These are phyloP conservation scores for Trichomonas vaginalis DNA, from an alignment of 208 protist genomes.

Conservation along the genomic window DNA sequence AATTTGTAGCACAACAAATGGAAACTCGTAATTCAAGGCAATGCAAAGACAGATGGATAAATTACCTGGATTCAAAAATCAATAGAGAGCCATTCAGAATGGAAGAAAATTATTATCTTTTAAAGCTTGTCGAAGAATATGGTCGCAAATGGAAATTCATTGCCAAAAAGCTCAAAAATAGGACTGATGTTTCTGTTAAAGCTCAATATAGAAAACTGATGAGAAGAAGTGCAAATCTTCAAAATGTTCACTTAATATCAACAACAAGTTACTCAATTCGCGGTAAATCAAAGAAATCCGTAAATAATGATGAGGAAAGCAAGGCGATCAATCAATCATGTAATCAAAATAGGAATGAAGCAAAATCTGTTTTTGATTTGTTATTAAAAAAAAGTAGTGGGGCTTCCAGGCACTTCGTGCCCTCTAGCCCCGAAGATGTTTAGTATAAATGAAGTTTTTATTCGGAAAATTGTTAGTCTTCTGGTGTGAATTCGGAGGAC, in stretches of 20 bases:
- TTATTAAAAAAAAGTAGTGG: no score
- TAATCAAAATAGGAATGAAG: no score
- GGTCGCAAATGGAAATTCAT: not conserved
- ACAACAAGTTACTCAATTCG: not conserved
- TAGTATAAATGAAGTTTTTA: no score
- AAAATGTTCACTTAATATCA: not conserved
- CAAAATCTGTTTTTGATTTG: no score
- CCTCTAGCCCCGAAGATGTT: no score
- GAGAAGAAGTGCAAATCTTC: not conserved
- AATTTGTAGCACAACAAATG: not conserved
- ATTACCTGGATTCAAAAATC: not conserved
- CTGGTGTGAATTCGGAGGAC: no score
- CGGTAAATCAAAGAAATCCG: no score
- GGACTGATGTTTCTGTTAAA: not conserved
- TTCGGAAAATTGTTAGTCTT: no score
- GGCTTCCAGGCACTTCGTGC: no score
- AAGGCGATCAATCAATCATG: no score
- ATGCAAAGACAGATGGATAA: not conserved
- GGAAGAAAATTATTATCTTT: not conserved
- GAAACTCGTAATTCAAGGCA: not conserved
- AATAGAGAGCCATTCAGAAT: not conserved
- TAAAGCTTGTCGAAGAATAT: not conserved
- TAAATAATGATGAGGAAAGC: no score
- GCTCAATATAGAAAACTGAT: not conserved
- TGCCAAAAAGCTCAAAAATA: not conserved